These are phyloP conservation scores for Musa balbisiana DNA, from an alignment of 202 grass and related monocot species.

Conservation along the genomic window DNA sequence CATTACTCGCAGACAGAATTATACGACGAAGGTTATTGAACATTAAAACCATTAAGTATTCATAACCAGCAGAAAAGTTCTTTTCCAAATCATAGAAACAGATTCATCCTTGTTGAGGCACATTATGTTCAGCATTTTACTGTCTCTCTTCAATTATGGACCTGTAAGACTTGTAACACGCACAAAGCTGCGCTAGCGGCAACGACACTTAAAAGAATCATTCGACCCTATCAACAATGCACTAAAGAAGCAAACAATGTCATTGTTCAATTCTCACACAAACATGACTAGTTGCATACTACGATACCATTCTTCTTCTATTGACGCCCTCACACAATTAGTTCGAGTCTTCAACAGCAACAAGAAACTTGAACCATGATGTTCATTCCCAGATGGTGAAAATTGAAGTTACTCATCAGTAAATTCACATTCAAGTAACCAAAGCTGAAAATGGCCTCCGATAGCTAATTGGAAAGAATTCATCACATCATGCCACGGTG, in stretches of 20 bases:
- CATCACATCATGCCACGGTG: not conserved
- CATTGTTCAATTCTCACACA: not conserved
- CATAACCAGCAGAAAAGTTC: no score
- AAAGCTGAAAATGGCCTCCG: not conserved
- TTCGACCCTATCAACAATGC: not conserved
- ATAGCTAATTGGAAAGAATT: not conserved
- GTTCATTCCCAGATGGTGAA: not conserved
- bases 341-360: not conserved
- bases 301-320: not conserved
- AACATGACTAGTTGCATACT: not conserved
- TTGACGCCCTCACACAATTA: not conserved
- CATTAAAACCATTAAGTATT: no score
- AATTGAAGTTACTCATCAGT: not conserved
- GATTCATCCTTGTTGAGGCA: not conserved
- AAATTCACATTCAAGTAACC: not conserved
- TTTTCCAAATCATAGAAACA: no score
- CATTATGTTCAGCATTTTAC: not conserved
- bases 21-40: no score
- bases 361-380: not conserved
- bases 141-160: not conserved
- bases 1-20: no score
- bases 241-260: not conserved
- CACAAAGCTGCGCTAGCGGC: not conserved
- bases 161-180: not conserved
- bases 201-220: not conserved